Evolutionary conservation across 371 early-diverging fungal species (phyloP).

Genomic region (Nematocida sp.): DNA sequence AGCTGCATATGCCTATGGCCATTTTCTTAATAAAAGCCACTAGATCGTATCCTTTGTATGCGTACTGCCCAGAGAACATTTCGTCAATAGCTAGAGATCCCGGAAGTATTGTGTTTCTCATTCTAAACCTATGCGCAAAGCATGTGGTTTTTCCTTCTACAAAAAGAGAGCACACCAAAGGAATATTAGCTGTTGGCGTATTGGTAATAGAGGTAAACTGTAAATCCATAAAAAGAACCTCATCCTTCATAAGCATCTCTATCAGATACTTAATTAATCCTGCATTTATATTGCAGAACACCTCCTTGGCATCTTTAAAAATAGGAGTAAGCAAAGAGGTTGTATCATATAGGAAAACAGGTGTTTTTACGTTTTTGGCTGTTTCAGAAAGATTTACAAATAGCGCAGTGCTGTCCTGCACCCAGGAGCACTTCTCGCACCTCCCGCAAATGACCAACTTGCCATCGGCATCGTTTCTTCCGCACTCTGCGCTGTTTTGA

Average conservation of each 20-base stretch:
- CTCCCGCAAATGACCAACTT: slow-evolving; percentile 26
- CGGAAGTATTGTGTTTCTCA: slow-evolving; percentile 9
- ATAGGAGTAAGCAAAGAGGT: neutral
- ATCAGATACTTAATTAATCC: neutral
- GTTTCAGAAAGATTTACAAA: neutral
- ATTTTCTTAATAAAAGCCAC: neutral
- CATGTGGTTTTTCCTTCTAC: slow-evolving; percentile 2
- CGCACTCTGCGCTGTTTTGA: too few relatives aligned
- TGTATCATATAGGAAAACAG: slow-evolving; percentile 7
- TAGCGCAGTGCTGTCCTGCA: slow-evolving; percentile 12
- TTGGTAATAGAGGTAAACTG: neutral
- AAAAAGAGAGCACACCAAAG: slow-evolving; percentile 36
- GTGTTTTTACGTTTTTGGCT: neutral
- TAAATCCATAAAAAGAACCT: neutral
- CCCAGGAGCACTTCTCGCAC: slow-evolving; percentile 25
- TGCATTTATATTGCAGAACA: slow-evolving; percentile 11
- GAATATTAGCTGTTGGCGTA: neutral
- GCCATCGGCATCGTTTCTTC: neutral
- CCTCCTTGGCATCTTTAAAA: neutral
- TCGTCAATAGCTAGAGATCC: neutral
- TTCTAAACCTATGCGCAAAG: slow-evolving; percentile 27
- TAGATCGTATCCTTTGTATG: neutral
- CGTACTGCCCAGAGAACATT: neutral
- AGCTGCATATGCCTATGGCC: neutral
- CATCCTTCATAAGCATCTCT: slow-evolving; percentile 2